These are phyloP conservation scores for Mycena floridula DNA, from an alignment of 768 basidiomycete species.

Conservation along the genomic window DNA sequence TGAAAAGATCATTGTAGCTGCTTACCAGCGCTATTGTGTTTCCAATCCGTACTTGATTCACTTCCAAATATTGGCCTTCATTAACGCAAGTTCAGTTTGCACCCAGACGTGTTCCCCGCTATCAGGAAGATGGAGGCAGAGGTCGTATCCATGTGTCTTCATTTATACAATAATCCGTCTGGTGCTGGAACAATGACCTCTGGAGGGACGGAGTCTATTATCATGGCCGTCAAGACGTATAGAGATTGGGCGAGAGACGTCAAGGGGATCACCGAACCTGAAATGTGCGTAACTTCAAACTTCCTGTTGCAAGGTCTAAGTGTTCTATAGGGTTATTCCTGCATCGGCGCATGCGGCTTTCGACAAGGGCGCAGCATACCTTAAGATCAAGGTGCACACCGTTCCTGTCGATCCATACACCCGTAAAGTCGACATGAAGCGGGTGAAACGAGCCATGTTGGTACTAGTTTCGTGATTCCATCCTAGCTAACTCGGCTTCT, in stretches of 20 bases:
- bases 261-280: slow-evolving; percentile 87
- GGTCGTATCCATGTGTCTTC: slow-evolving; percentile 81
- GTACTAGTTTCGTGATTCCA: slow-evolving; percentile 20
- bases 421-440: slow-evolving; percentile 71
- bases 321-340: slow-evolving; percentile 61
- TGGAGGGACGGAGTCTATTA: slow-evolving; percentile 93
- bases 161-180: slow-evolving; percentile 76
- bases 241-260: slow-evolving; percentile 84
- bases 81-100: too few relatives aligned
- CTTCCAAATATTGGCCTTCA: too few relatives aligned
- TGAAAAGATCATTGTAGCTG: slow-evolving; percentile 70
- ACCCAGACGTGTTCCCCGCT: slow-evolving; percentile 90
- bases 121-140: slow-evolving; percentile 97
- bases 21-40: slow-evolving; percentile 76
- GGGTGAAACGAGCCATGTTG: slow-evolving; percentile 83
- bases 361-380: slow-evolving; percentile 85
- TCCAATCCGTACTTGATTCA: slow-evolving; percentile 87
- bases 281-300: slow-evolving; percentile 57
- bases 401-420: slow-evolving; percentile 77
- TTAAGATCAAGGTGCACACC: slow-evolving; percentile 83
- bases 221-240: slow-evolving; percentile 94
- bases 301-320: background rate
- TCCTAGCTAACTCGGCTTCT: slow-evolving; percentile 7
- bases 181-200: slow-evolving; percentile 92
- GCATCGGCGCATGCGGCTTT: slow-evolving; percentile 90